Percentiles rank a stretch among this genome's conserved stretches.
Evolutionary conservation across 495 filamentous ascomycete genomes (phyloP).

Genomic region (Daldinia caldariorum): DNA sequence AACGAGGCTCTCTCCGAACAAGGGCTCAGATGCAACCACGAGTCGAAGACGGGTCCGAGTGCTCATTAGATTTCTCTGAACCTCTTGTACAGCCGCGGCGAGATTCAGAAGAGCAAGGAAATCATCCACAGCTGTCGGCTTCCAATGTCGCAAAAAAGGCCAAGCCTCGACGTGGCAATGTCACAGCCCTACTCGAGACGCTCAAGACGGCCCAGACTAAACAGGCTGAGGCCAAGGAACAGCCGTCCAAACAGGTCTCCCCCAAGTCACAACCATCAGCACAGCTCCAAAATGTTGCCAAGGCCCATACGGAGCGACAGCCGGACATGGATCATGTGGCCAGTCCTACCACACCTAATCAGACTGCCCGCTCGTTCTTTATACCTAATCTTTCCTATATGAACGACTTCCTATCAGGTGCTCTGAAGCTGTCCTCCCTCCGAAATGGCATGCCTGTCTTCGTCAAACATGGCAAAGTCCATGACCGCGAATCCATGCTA

Average conservation of each 20-base stretch:
- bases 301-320: slow-evolving; percentile 30
- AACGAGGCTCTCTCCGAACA: slow-evolving; percentile 42
- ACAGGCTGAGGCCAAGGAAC: slow-evolving; percentile 35
- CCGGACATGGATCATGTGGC: slow-evolving; percentile 6
- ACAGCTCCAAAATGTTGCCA: slow-evolving; percentile 35
- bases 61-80: slow-evolving; percentile 52
- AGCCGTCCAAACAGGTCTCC: slow-evolving; percentile 37
- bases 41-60: slow-evolving; percentile 57
- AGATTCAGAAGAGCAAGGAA: slow-evolving; percentile 46
- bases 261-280: slow-evolving; percentile 31
- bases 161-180: slow-evolving; percentile 37
- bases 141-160: slow-evolving; percentile 27
- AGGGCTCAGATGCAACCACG: slow-evolving; percentile 57
- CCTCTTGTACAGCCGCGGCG: slow-evolving; percentile 23
- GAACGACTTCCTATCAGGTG: slow-evolving; percentile 58
- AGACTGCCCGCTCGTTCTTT: slow-evolving; percentile 58
- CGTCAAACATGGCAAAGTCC: slow-evolving; percentile 53
- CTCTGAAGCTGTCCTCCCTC: slow-evolving; percentile 55
- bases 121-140: slow-evolving; percentile 19
- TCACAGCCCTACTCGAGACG: slow-evolving; percentile 45
- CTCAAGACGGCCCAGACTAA: slow-evolving; percentile 45
- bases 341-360: slow-evolving; percentile 41
- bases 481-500: slow-evolving; percentile 45
- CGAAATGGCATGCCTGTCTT: slow-evolving; percentile 60
- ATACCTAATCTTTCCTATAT: slow-evolving; percentile 57